Evolutionary conservation across 148 eudicot genomes (phyloP), one percentile per base, ranked within the genome.

Genomic region (Vaccinium macrocarpon): DNA sequence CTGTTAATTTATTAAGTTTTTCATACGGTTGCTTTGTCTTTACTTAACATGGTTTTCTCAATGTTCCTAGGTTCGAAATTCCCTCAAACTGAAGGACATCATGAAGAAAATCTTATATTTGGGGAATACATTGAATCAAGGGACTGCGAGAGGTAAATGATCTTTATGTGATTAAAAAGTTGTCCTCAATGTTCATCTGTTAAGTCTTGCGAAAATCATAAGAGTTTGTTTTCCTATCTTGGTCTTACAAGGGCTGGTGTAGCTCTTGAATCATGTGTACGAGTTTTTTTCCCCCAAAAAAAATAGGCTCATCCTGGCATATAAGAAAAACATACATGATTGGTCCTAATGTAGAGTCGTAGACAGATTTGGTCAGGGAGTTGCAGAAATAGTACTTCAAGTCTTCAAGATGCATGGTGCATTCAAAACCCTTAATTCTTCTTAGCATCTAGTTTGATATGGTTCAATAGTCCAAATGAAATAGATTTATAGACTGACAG

Each of bases 91-190:
- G 89, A 96, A 96, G 89, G 97, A 93, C 84, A 90, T 94, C 29
- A 88, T 96, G 98, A 91, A 93, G 86, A 86, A 84, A 81, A 94
- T 96, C 81, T 91, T 96, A 68, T 88, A 83, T 88, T 91, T 96
- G 29, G 99, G 99, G 62, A 96, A 96, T 83, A 87, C 94, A 55
- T 87, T 96, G 85, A 94, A 96, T 85, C 93, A 94, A 78, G 98
- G 99, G 90, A 94, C 98, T 87, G 97, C 99, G 61, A 91, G 98
- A 89, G 99, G 99, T 96, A 91, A 82, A 64, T 82, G 51, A 64
- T 56, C 52, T 87, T 74, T 71, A 32, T 81, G 27, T 66, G 75
- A 42, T 83, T 38, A 49, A 53, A 64, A 71, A 71, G 35, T 16
- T 82, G n/a, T 29, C 59, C 2, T 25, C 68, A 68, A 81, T 11